phyloP scores from a whole-genome alignment of 768 basidiomycete species.

The Auricularia sp. region DNA sequence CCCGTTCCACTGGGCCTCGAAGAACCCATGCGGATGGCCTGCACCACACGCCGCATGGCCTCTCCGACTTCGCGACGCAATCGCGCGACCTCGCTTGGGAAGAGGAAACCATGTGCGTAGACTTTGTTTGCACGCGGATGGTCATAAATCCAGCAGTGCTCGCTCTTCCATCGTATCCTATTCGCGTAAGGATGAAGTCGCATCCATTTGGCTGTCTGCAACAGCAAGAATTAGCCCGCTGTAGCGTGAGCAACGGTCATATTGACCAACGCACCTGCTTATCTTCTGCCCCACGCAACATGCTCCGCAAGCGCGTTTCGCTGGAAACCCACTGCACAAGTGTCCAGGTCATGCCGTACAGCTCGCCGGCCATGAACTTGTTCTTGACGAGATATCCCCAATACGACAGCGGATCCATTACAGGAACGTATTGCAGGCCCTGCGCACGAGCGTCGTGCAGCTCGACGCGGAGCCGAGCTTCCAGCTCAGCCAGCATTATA shows the following conservation, averaged over 20 bases:
- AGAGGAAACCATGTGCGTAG: slow-evolving; percentile 90
- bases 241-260: background rate
- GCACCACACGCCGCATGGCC: slow-evolving; percentile 19
- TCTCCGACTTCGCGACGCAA: slow-evolving; percentile 35
- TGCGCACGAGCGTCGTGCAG: slow-evolving; percentile 40
- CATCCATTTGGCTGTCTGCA: slow-evolving; percentile 78
- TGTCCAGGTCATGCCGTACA: slow-evolving; percentile 84
- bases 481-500: slow-evolving; percentile 88
- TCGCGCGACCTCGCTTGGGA: slow-evolving; percentile 76
- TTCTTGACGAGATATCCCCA: slow-evolving; percentile 91
- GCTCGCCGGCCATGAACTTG: slow-evolving; percentile 89
- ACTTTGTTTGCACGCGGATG: slow-evolving; percentile 92
- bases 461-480: slow-evolving; percentile 75
- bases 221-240: background rate
- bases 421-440: slow-evolving; percentile 12
- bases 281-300: slow-evolving; percentile 81
- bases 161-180: slow-evolving; percentile 80
- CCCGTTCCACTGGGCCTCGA: slow-evolving; percentile 1
- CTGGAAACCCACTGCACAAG: slow-evolving; percentile 81
- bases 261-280: slow-evolving; percentile 41
- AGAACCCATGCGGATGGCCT: slow-evolving; percentile 1
- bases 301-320: slow-evolving; percentile 53
- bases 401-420: slow-evolving; percentile 63
- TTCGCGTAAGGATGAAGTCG: slow-evolving; percentile 65
- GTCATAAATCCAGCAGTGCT: slow-evolving; percentile 97